phyloP scores from a whole-genome alignment of 768 basidiomycete species.

The Holtermannia corniformis region DNA sequence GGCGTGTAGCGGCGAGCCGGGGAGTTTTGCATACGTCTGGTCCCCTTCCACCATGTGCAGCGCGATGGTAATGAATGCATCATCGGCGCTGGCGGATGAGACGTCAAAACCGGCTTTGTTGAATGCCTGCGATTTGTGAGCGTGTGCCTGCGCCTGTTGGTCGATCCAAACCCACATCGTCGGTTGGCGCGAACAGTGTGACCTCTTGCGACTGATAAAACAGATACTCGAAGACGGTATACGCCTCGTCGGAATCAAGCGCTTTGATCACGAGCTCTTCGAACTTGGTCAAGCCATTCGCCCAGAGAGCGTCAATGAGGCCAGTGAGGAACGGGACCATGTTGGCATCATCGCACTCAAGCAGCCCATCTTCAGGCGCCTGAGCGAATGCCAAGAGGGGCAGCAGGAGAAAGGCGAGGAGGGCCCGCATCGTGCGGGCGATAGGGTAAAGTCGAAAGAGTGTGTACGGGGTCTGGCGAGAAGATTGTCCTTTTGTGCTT shows the following conservation, averaged over 20 bases:
- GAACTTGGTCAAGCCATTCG: slow-evolving; percentile 26
- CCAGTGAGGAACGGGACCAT: slow-evolving; percentile 22
- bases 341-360: slow-evolving; percentile 14
- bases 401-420: slow-evolving; percentile 7
- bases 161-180: slow-evolving; percentile 20
- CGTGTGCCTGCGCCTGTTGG: not conserved
- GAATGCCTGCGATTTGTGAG: not conserved
- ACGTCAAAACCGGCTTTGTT: not conserved
- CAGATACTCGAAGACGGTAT: slow-evolving; percentile 12
- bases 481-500: not conserved
- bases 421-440: too few species aligned
- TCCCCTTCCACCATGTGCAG: slow-evolving; percentile 17
- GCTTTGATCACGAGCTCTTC: slow-evolving; percentile 21
- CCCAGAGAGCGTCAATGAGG: slow-evolving; percentile 24
- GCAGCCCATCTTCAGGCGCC: slow-evolving; percentile 9
- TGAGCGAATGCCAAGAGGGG: not conserved
- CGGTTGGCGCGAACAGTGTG: slow-evolving; percentile 29
- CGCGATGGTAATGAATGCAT: not conserved
- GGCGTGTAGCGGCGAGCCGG: not conserved
- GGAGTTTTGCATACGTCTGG: slow-evolving; percentile 8
- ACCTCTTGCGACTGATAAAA: slow-evolving; percentile 4
- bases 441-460: too few species aligned
- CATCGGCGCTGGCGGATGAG: not conserved
- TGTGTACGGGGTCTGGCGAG: not conserved
- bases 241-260: slow-evolving; percentile 19